Conservation (phyloP, 1,139 yeast genomes). For the Yueomyces sp. region DNA sequence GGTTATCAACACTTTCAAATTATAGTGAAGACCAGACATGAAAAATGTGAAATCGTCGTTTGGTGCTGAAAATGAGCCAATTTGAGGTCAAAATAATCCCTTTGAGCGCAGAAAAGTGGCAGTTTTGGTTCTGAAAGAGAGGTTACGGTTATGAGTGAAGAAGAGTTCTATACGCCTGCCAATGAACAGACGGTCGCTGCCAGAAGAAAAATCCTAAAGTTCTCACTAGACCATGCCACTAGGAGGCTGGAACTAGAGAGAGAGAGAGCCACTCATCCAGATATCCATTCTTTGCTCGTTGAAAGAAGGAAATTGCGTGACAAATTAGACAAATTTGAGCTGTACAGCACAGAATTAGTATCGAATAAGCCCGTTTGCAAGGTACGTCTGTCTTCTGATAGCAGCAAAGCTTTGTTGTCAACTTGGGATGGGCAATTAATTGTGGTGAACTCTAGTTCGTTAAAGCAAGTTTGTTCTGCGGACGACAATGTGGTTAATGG, state of each 20-base stretch:
- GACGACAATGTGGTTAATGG: constrained; percentile 33
- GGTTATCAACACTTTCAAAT: no score
- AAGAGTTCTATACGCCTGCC: constrained; percentile 82
- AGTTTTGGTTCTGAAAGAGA: no score
- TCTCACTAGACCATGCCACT: constrained; percentile 37
- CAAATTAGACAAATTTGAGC: constrained; percentile 29
- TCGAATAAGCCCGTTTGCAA: constrained; percentile 58
- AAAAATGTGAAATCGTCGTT: no score
- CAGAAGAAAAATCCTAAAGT: constrained; percentile 38
- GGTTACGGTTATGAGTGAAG: constrained; percentile 32
- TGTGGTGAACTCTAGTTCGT: constrained; percentile 30
- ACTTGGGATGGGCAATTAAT: constrained; percentile 77
- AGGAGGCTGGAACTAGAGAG: constrained; percentile 29
- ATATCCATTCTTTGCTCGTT: constrained; percentile 26
- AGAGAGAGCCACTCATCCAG: constrained; percentile 5
- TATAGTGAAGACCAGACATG: no score
- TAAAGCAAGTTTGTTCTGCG: constrained; percentile 25
- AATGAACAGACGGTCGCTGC: constrained; percentile 39
- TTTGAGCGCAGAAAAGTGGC: no score
- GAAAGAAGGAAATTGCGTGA: constrained; percentile 36
- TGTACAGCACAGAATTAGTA: constrained; percentile 60
- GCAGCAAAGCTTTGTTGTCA: constrained; percentile 43
- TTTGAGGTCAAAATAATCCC: no score
- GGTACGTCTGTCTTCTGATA: constrained; percentile 34
- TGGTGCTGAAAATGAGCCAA: no score